phyloP scores from a whole-genome alignment of 116 monocot species.

The Iris pallida region DNA sequence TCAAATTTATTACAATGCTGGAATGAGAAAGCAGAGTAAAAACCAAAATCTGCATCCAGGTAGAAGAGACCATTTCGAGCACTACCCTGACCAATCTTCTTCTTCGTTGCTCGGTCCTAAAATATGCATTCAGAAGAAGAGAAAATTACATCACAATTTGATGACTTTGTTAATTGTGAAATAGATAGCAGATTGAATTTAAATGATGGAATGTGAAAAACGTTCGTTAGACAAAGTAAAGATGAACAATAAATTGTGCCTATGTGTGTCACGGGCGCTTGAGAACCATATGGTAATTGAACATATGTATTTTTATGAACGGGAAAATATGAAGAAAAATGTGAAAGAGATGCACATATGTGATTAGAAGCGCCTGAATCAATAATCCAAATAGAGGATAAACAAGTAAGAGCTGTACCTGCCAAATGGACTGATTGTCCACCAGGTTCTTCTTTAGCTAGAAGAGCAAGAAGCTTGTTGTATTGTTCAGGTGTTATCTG shows the following conservation, averaged over 20 bases:
- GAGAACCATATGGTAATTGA: background rate
- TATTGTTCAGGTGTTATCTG: too few relatives aligned
- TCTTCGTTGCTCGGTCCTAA: too few relatives aligned
- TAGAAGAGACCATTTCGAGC: too few relatives aligned
- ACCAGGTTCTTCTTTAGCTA: background rate
- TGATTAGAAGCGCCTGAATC: background rate
- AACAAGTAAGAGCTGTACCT: constrained; percentile 4
- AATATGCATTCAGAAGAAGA: too few relatives aligned
- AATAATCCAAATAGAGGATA: background rate
- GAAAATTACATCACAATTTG: too few relatives aligned
- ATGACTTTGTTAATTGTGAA: too few relatives aligned
- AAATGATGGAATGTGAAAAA: constrained; percentile 1
- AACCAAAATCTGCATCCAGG: background rate
- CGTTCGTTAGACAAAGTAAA: background rate
- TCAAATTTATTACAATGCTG: background rate
- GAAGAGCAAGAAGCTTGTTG: too few relatives aligned
- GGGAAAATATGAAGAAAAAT: background rate
- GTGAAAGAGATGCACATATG: background rate
- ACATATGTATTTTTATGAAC: background rate
- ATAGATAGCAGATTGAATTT: constrained; percentile 1
- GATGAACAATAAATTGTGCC: constrained; percentile 3
- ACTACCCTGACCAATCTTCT: too few relatives aligned
- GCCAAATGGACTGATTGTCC: background rate
- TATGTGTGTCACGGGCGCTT: background rate
- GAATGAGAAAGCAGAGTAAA: background rate